These are phyloP conservation scores for Cajanus cajan DNA, from an alignment of 306 rosid species.

Conservation along the genomic window DNA sequence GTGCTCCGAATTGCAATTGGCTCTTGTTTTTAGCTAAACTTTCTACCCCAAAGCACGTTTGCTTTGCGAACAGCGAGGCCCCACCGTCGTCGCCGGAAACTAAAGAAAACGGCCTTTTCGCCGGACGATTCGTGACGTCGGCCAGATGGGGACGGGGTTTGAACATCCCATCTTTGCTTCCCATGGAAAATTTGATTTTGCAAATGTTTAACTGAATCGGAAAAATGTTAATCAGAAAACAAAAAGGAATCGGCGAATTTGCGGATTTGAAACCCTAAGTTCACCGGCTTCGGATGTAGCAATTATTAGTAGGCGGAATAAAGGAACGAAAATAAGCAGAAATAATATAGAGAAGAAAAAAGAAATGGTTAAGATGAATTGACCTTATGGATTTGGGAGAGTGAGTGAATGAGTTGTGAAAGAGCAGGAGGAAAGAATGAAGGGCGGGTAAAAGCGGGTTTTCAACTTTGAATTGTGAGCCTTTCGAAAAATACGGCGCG, in stretches of 20 bases:
- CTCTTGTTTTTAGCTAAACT: conserved; percentile 31
- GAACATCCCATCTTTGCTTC: conserved; percentile 41
- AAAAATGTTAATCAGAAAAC: not conserved
- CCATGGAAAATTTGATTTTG: conserved; percentile 30
- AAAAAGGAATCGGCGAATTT: not conserved
- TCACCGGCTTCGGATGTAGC: not conserved
- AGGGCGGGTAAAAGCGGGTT: conserved; percentile 25
- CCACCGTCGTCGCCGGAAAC: conserved; percentile 36
- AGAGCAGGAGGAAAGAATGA: not conserved
- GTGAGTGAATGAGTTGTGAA: not conserved
- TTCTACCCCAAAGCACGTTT: conserved; percentile 34
- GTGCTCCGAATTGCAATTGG: conserved; percentile 1
- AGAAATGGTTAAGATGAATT: not conserved
- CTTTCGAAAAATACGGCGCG: not conserved
- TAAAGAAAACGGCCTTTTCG: conserved; percentile 51
- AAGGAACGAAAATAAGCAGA: not conserved
- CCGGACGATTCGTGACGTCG: conserved; percentile 58
- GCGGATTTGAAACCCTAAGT: conserved; percentile 13
- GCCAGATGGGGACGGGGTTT: conserved; percentile 55
- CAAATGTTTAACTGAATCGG: not conserved
- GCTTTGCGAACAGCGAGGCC: conserved; percentile 37
- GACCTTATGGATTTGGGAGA: not conserved
- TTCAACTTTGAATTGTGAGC: not conserved
- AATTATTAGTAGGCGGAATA: too few species aligned
- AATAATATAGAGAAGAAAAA: not conserved